Percentiles rank a stretch among this genome's conserved stretches.
Evolutionary conservation across 805 yeast species (phyloP).

Genomic region (Schwanniomyces sp.): DNA sequence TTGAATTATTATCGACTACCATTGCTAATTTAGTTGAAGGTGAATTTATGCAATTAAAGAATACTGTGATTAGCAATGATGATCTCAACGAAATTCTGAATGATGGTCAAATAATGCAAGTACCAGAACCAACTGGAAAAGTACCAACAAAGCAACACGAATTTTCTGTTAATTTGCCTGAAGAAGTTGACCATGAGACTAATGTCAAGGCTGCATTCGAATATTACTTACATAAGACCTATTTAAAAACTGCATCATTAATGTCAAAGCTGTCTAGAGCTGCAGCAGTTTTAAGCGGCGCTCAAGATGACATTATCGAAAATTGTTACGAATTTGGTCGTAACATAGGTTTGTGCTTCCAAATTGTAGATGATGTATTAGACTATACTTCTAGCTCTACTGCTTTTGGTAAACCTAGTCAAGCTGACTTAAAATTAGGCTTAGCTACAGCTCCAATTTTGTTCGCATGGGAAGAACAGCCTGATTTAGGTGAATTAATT

Average conservation of each 20-base stretch:
- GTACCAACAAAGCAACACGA: conserved; percentile 63
- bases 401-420: conserved; percentile 91
- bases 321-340: conserved; percentile 89
- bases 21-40: conserved; percentile 98
- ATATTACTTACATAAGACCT: conserved; percentile 92
- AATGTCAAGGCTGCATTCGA: conserved; percentile 89
- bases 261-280: conserved; percentile 94
- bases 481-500: conserved; percentile 81
- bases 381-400: conserved; percentile 89
- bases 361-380: conserved; percentile 91
- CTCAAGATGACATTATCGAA: conserved; percentile 72
- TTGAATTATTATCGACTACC: conserved; percentile 90
- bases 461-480: conserved; percentile 89
- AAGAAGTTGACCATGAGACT: conserved; percentile 55
- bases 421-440: conserved; percentile 91
- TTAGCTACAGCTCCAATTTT: conserved; percentile 96
- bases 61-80: conserved; percentile 64
- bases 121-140: conserved; percentile 62
- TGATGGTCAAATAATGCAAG: conserved; percentile 41
- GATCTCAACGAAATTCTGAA: conserved; percentile 49
- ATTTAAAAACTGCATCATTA: conserved; percentile 89
- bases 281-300: conserved; percentile 89
- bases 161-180: conserved; percentile 43
- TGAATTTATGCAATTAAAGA: conserved; percentile 97
- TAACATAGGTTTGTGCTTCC: conserved; percentile 92